These are phyloP conservation scores for Dothideomycetes sp. DNA, from an alignment of 2,329 filamentous ascomycete species.

Conservation along the genomic window DNA sequence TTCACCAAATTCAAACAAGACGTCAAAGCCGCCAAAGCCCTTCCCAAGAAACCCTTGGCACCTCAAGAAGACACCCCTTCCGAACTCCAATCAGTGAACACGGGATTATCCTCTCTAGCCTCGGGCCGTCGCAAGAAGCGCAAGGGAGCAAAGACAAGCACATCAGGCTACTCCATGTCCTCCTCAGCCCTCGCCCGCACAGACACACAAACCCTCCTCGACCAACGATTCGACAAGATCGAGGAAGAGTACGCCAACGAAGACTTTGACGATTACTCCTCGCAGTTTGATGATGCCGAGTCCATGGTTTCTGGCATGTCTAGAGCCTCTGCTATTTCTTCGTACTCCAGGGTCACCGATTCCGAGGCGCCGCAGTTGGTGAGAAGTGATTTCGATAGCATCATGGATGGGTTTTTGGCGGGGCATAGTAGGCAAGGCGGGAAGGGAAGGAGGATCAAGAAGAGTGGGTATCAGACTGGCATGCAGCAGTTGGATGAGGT, in stretches of 20 bases:
- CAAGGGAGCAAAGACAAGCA: conserved; percentile 84
- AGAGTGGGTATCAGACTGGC: conserved; percentile 70
- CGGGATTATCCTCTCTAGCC: conserved; percentile 59
- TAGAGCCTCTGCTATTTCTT: conserved; percentile 23
- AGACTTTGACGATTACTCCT: conserved; percentile 28
- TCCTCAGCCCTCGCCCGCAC: conserved; percentile 80
- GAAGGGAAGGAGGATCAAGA: conserved; percentile 59
- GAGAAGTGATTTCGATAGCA: conserved; percentile 71
- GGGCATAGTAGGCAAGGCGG: conserved; percentile 57
- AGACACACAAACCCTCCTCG: conserved; percentile 74
- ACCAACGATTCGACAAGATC: conserved; percentile 82
- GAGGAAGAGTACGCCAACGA: conserved; percentile 68
- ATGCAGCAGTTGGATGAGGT: conserved; percentile 89
- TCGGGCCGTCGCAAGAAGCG: conserved; percentile 85
- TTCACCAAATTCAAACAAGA: conserved; percentile 79
- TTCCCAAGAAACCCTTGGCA: conserved; percentile 24
- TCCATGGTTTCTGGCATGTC: conserved; percentile 36
- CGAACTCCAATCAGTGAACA: conserved; percentile 61
- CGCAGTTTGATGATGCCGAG: conserved; percentile 29
- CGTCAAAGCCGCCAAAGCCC: conserved; percentile 37
- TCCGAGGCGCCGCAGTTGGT: conserved; percentile 43
- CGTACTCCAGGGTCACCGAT: conserved; percentile 26
- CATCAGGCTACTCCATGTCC: conserved; percentile 84
- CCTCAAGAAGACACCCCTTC: conserved; percentile 43
- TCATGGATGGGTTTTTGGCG: conserved; percentile 88